phyloP scores from a whole-genome alignment of 2,329 filamentous ascomycete genomes.

The Zalaria sp. region DNA sequence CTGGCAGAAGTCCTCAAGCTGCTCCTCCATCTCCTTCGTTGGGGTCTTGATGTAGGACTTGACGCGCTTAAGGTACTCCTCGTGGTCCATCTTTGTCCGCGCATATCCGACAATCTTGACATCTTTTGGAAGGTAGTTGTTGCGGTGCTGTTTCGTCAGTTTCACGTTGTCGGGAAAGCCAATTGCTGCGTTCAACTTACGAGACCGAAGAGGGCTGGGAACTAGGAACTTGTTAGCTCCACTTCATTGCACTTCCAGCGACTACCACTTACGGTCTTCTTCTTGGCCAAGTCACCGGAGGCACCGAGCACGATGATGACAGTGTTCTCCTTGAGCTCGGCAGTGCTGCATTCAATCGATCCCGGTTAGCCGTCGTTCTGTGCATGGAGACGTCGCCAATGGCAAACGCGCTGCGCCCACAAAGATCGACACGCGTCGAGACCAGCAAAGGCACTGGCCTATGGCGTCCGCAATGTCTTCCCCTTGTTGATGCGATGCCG shows the following conservation, averaged over 20 bases:
- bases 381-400: too few relatives aligned
- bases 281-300: conserved; percentile 95
- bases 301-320: conserved; percentile 92
- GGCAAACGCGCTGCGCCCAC: too few relatives aligned
- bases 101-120: conserved; percentile 98
- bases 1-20: conserved; percentile 76
- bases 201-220: conserved; percentile 91
- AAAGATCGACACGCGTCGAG: too few relatives aligned
- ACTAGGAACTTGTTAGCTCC: conserved; percentile 37
- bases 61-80: conserved; percentile 86
- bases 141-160: conserved; percentile 53
- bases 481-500: too few relatives aligned
- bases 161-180: conserved; percentile 33
- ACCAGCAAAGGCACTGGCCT: not conserved
- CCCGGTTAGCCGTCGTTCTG: not conserved
- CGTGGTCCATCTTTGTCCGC: conserved; percentile 97
- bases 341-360: conserved; percentile 40
- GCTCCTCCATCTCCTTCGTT: conserved; percentile 92
- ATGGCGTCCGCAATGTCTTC: not conserved
- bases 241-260: conserved; percentile 4
- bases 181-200: conserved; percentile 45
- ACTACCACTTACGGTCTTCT: conserved; percentile 71
- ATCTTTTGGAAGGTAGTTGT: conserved; percentile 94
- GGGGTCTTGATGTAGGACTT: conserved; percentile 98
- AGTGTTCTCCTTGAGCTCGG: conserved; percentile 98